phyloP scores from a whole-genome alignment of 2,329 filamentous ascomycete genomes.

The Pyrenophora graminea region DNA sequence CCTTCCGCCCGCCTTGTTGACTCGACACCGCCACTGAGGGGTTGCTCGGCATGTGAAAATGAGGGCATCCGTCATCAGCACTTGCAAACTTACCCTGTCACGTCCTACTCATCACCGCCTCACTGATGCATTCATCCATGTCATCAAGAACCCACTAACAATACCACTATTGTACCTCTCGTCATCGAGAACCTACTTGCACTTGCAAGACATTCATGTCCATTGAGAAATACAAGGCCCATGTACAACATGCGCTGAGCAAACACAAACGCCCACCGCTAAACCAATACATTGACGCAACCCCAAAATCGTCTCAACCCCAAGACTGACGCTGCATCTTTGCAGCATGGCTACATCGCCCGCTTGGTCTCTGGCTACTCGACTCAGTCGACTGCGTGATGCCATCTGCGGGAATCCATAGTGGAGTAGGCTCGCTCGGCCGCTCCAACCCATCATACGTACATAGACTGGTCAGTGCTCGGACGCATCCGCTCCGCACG shows the following conservation, averaged over 20 bases:
- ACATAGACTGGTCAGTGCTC: slow-evolving; percentile 3
- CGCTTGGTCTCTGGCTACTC: neutral
- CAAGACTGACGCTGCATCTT: slow-evolving; percentile 6
- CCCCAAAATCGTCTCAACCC: slow-evolving; percentile 1
- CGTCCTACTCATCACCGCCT: neutral
- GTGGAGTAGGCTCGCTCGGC: slow-evolving; percentile 9
- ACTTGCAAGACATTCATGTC: neutral
- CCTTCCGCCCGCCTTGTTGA: slow-evolving; percentile 5
- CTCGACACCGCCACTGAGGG: slow-evolving; percentile 4
- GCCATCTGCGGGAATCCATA: slow-evolving; percentile 1
- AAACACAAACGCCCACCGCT: slow-evolving; percentile 1
- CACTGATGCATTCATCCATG: too few relatives aligned
- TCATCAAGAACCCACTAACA: neutral
- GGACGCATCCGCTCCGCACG: neutral
- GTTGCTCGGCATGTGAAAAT: neutral
- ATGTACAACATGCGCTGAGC: slow-evolving; percentile 2
- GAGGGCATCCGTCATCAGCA: neutral
- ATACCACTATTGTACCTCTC: neutral
- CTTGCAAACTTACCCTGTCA: neutral
- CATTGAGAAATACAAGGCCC: neutral
- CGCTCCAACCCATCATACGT: slow-evolving; percentile 3
- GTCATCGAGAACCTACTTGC: neutral
- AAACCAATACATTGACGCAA: slow-evolving; percentile 5
- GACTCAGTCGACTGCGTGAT: slow-evolving; percentile 4
- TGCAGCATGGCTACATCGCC: slow-evolving; percentile 7